Evolutionary conservation across 768 basidiomycete species (phyloP).

Genomic region (Phlebiopsis flavidoalba): DNA sequence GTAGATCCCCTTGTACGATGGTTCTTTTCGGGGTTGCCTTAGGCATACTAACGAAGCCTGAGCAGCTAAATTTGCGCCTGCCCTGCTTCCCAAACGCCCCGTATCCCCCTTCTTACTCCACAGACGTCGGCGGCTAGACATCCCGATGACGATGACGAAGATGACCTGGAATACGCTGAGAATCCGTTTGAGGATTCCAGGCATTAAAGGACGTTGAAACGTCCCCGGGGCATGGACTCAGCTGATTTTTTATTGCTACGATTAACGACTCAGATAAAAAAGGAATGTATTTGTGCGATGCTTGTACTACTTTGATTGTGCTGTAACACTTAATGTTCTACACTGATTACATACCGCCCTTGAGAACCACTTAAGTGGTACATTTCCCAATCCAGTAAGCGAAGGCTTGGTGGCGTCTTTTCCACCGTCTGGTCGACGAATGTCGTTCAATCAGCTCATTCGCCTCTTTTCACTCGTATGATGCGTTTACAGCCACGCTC

Average conservation of each 20-base stretch:
- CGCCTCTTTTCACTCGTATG: too few species aligned
- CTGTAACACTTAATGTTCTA: too few species aligned
- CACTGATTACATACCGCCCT: too few species aligned
- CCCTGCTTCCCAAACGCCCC: conserved; percentile 68
- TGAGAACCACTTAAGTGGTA: too few species aligned
- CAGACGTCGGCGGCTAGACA: conserved; percentile 12
- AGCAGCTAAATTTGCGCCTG: conserved; percentile 61
- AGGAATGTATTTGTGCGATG: background rate
- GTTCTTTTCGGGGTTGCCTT: background rate
- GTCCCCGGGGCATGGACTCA: background rate
- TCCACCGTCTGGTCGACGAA: too few species aligned
- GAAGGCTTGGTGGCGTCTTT: too few species aligned
- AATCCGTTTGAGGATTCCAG: conserved; percentile 63
- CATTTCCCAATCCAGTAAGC: too few species aligned
- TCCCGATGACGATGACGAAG: conserved; percentile 18
- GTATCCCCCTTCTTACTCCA: conserved; percentile 48
- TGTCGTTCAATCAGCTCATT: too few species aligned
- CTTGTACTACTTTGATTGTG: background rate
- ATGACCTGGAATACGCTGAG: conserved; percentile 69
- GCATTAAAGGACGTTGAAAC: background rate
- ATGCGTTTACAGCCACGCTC: too few species aligned
- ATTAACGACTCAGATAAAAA: background rate
- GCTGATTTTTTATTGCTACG: background rate
- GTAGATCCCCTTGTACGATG: too few species aligned
- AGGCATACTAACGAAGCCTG: background rate